Base-by-base conservation (phyloP, 1,139 yeast species). In the Pichia sp. region DNA sequence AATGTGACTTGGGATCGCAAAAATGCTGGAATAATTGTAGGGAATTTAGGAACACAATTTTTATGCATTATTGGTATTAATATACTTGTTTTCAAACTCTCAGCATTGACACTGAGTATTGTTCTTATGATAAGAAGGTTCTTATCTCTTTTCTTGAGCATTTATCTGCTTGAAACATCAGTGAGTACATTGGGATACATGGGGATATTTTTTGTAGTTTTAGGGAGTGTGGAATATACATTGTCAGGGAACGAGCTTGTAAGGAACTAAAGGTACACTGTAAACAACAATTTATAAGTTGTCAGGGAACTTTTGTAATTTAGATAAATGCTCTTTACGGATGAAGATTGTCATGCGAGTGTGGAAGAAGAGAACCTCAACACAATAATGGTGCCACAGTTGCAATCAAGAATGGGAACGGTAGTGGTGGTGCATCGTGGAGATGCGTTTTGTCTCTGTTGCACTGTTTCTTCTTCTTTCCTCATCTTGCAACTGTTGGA, bases 51-150 rank as follows among this genome's bases (percentile, higher is more conserved):
- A 1, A 74, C 88, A 0, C 93, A 83, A 56, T 71, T 72, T 50
- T 41, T 76, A 4, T 83, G 93, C 54, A 75, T 79, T 2, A 62
- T 74, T 14, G 88, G 89, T 4, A 89, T 81, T 18, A 79, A 79
- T 53, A 67, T 67, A 52, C 61, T 82, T 19, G 77, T 81, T 0
- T 76, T 82, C 7, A 61, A 60, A 23, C 66, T 78, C 1, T 65
- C 75, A 23, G 82, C 89, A 0, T 57, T 82, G 37, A 76, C 84
- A 0, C 74, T 82, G 2, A 70, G 79, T 0, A 71, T 82, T 21
- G 73, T 78, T 1, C 63, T 82, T 22, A 65, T 78, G 40, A 61
- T 79, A 7, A 67, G 91, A 36, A 79, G 81, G 55, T 74, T 81
- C 47, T 58, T 71, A 11, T 78, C 85, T 45, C 60, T 83, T 42